phyloP scores from a whole-genome alignment of 768 basidiomycete genomes.

The Russula sp. region DNA sequence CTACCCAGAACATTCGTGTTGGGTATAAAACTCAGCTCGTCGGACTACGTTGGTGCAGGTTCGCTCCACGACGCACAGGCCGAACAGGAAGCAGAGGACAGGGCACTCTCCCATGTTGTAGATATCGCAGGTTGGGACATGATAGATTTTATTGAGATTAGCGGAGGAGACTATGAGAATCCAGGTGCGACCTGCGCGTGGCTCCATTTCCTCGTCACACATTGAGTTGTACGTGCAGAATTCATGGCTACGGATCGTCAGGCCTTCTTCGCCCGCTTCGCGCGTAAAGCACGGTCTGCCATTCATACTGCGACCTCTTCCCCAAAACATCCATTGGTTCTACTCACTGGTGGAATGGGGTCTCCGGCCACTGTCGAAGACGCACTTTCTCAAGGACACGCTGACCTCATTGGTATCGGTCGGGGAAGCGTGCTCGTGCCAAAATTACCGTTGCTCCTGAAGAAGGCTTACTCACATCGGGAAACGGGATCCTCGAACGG shows the following conservation, averaged over 20 bases:
- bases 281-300: constrained; percentile 45
- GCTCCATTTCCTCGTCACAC: background rate
- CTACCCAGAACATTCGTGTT: constrained; percentile 58
- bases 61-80: constrained; percentile 22
- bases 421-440: constrained; percentile 61
- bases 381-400: constrained; percentile 49
- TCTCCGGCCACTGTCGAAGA: constrained; percentile 49
- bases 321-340: constrained; percentile 47
- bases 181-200: constrained; percentile 43
- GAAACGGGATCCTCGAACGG: background rate
- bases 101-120: constrained; percentile 55
- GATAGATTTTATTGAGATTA: constrained; percentile 83
- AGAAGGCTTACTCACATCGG: background rate
- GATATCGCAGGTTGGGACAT: constrained; percentile 56
- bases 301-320: constrained; percentile 33
- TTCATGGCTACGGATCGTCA: constrained; percentile 46
- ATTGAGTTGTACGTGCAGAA: constrained; percentile 18
- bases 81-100: constrained; percentile 32
- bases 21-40: constrained; percentile 76
- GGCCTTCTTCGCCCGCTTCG: constrained; percentile 67
- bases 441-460: constrained; percentile 43
- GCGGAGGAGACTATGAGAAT: constrained; percentile 80
- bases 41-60: constrained; percentile 53
- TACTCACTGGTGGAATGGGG: constrained; percentile 77
- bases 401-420: constrained; percentile 75